A percentile compares a stretch with the other conserved stretches of the same genome.
Conservation (phyloP, 1,284 basidiomycete genomes). For the Sanguinoderma infundibulare region DNA sequence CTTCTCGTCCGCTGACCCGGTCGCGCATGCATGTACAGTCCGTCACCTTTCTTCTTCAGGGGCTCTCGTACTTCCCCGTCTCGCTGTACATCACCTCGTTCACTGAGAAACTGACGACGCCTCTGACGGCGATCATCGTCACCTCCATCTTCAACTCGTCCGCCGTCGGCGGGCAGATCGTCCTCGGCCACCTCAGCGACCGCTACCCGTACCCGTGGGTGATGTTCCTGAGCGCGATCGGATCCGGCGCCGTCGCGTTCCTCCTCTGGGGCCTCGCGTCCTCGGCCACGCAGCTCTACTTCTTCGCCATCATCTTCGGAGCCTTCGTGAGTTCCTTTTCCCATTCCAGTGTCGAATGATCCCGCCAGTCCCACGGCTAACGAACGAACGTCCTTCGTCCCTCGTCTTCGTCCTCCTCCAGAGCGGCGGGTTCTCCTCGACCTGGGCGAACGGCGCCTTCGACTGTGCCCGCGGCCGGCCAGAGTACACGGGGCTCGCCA, state of each 20-base stretch:
- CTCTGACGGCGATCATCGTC: slow-evolving; percentile 29
- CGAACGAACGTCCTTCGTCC: too few relatives aligned
- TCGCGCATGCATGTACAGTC: slow-evolving; percentile 22
- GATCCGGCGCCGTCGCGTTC: slow-evolving; percentile 31
- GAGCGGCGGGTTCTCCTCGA: slow-evolving; percentile 33
- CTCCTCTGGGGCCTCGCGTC: slow-evolving; percentile 34
- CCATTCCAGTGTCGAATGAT: neutral
- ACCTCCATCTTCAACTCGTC: slow-evolving; percentile 35
- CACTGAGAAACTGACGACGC: slow-evolving; percentile 27
- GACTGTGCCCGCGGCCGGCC: slow-evolving; percentile 32
- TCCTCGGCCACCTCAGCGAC: slow-evolving; percentile 34
- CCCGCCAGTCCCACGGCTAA: too few relatives aligned
- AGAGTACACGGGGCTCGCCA: slow-evolving; percentile 29
- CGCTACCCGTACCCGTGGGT: slow-evolving; percentile 34
- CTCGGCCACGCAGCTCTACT: slow-evolving; percentile 29
- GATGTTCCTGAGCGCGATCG: slow-evolving; percentile 29
- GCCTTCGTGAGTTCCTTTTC: slow-evolving; percentile 22
- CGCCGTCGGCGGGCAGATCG: slow-evolving; percentile 32
- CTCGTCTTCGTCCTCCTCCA: too few relatives aligned
- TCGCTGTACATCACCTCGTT: slow-evolving; percentile 34
- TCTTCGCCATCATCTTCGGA: slow-evolving; percentile 35
- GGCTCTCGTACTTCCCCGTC: slow-evolving; percentile 35
- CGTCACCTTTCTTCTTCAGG: slow-evolving; percentile 29
- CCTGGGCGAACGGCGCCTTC: slow-evolving; percentile 30
- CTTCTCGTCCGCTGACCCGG: neutral